Base-by-base conservation (phyloP, 2,329 filamentous ascomycete species). In the Endoconidiophora laricicola region DNA sequence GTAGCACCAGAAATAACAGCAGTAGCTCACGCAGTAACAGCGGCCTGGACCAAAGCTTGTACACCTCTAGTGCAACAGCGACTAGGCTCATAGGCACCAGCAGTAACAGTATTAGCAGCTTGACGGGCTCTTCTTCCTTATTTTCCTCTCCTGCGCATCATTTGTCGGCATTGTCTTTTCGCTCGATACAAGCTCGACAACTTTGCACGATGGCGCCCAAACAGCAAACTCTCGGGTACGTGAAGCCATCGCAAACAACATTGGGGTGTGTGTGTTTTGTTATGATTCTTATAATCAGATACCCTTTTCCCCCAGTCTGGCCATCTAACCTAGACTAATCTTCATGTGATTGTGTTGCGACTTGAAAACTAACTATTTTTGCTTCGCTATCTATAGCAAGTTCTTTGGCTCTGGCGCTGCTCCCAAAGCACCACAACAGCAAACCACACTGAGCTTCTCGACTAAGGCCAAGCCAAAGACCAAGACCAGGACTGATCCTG, bases 171-270 rank as follows among this genome's bases (percentile, higher is more conserved):
- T 9, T 14, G 18, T 14, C 16, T 22, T 50, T 46, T 54, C 48
- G 47, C 54, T 4, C 33, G 46, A 48, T 57, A 53, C 44, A 43
- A 53, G 40, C 48, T 53, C 48, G 49, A 33, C 26, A 33, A 10
- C 7, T 33, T 33, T 33, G 57, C 57, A 50, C 41, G 41, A 71
- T 71, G 67, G 67, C 69, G 57, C 68, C 68, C 41, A 87, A 85
- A 63, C 86, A 94, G 68, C 79, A 83, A 59, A 94, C 84, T 54
- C 68, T 94, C 64, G 85, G 85, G 87, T 94, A 91, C 68, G 86
- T 90, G 55, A 81, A 77, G 66, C 68, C 79, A 59, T 72, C 73
- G 56, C 84, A 90, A 70, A 77, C 73, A 61, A 86, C 80, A 58
- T 68, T 90, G 64, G 76, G 80, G 83, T 87, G 63, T 56, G 77